phyloP scores from a whole-genome alignment of 345 rosid genomes.

The Brassica incana region DNA sequence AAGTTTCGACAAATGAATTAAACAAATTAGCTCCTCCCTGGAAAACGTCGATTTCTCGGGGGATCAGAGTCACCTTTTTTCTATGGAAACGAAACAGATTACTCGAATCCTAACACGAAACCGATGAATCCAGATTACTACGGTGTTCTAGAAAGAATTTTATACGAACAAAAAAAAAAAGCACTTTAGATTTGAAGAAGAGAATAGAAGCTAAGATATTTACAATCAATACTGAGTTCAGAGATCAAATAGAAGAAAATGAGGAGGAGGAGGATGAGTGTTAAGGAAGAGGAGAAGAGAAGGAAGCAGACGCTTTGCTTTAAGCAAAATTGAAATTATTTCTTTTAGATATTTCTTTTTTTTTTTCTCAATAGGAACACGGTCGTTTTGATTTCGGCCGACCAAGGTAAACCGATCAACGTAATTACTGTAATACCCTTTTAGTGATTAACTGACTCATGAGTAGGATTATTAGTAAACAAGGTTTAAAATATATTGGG shows the following conservation, averaged over 20 bases:
- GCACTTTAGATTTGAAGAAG: background rate
- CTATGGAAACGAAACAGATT: conserved; percentile 7
- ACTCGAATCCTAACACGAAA: conserved; percentile 24
- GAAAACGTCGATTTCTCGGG: conserved; percentile 14
- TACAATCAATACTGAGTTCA: conserved; percentile 27
- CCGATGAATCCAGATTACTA: background rate
- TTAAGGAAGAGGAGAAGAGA: conserved; percentile 15
- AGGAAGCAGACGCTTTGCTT: conserved; percentile 37
- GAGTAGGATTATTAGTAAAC: background rate
- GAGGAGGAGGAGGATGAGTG: conserved; percentile 9
- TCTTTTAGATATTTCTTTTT: conserved; percentile 18
- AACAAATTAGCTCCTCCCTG: background rate
- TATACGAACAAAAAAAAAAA: background rate
- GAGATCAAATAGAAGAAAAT: conserved; percentile 9
- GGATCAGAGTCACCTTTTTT: conserved; percentile 10
- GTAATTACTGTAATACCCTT: conserved; percentile 29
- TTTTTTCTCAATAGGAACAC: conserved; percentile 1
- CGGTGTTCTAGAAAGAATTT: background rate
- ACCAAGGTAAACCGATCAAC: conserved; percentile 3
- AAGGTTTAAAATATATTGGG: background rate
- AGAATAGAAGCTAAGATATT: conserved; percentile 2
- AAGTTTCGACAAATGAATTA: background rate
- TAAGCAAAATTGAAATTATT: background rate
- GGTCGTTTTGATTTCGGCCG: conserved; percentile 31
- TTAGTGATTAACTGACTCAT: background rate